Percentiles rank a stretch among this genome's conserved stretches.
phyloP scores from a whole-genome alignment of 2,329 filamentous ascomycete genomes.

The Pseudocercospora pini-densiflorae region DNA sequence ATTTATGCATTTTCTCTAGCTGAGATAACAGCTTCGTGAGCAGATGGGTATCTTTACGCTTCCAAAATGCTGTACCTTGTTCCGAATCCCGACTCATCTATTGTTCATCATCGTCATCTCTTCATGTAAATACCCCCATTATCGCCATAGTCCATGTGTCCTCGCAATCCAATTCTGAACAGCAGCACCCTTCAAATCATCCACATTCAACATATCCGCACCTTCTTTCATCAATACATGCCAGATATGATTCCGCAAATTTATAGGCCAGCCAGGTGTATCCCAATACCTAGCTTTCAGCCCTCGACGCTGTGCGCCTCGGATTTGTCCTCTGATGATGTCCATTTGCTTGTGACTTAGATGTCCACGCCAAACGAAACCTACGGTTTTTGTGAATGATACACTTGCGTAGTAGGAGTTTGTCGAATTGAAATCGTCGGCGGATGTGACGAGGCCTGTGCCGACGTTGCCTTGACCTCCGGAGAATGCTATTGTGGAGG shows the following conservation, averaged over 20 bases:
- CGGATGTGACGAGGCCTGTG: constrained; percentile 35
- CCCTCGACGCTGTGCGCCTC: constrained; percentile 55
- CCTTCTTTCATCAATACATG: constrained; percentile 56
- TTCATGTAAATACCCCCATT: not conserved
- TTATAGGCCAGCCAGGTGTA: constrained; percentile 59
- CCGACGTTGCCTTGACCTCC: constrained; percentile 49
- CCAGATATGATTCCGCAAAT: constrained; percentile 61
- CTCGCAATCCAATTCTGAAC: constrained; percentile 51
- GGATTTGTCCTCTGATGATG: constrained; percentile 56
- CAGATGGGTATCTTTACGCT: constrained; percentile 4
- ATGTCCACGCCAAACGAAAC: constrained; percentile 48
- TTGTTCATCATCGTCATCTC: not conserved
- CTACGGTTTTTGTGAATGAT: constrained; percentile 60
- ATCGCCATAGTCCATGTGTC: constrained; percentile 20
- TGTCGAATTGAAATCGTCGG: constrained; percentile 52
- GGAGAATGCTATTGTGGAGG: constrained; percentile 31
- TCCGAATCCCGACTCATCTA: not conserved
- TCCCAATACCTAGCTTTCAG: constrained; percentile 63
- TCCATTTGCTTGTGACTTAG: constrained; percentile 54
- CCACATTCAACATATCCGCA: constrained; percentile 62
- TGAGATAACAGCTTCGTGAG: not conserved
- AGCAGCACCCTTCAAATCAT: constrained; percentile 59
- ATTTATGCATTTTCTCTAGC: not conserved
- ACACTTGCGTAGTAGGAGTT: constrained; percentile 72
- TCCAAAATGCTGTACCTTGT: not conserved